phyloP scores from a whole-genome alignment of 2,329 filamentous ascomycete genomes.

The Neodidymelliopsis sp. region DNA sequence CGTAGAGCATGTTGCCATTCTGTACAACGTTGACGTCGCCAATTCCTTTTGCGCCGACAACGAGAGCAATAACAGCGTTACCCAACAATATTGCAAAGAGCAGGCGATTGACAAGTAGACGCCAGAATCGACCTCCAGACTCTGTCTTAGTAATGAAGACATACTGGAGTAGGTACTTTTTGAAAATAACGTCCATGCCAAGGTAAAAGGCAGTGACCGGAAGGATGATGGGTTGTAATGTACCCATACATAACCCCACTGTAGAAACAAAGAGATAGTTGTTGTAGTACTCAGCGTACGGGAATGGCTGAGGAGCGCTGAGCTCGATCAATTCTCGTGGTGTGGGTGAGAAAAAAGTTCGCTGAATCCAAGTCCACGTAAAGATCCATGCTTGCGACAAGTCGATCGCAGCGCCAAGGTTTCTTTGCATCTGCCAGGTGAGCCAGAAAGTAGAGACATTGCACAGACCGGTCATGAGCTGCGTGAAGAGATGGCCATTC shows the following conservation, averaged over 20 bases:
- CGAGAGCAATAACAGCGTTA: slow-evolving; percentile 78
- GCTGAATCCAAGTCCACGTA: slow-evolving; percentile 78
- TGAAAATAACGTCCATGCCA: slow-evolving; percentile 81
- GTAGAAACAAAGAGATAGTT: slow-evolving; percentile 95
- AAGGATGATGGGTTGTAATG: slow-evolving; percentile 85
- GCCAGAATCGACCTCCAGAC: slow-evolving; percentile 92
- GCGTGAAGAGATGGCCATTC: slow-evolving; percentile 67
- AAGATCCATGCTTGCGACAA: slow-evolving; percentile 85
- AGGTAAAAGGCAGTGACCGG: slow-evolving; percentile 91
- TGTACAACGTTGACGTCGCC: slow-evolving; percentile 50
- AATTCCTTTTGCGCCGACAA: slow-evolving; percentile 73
- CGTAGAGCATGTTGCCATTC: slow-evolving; percentile 65
- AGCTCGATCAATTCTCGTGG: slow-evolving; percentile 91
- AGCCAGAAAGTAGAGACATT: slow-evolving; percentile 86
- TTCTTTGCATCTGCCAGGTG: slow-evolving; percentile 89
- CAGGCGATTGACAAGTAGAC: slow-evolving; percentile 88
- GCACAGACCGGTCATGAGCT: slow-evolving; percentile 78
- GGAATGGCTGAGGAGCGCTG: slow-evolving; percentile 88
- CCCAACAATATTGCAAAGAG: slow-evolving; percentile 80
- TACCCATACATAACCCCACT: slow-evolving; percentile 82
- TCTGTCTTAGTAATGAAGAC: slow-evolving; percentile 97
- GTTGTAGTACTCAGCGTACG: slow-evolving; percentile 97
- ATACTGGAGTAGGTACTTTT: slow-evolving; percentile 87
- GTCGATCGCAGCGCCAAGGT: slow-evolving; percentile 82
- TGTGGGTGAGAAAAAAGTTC: slow-evolving; percentile 83